Base-by-base conservation (phyloP, 179 eudicot species). In the Camellia oleifera region DNA sequence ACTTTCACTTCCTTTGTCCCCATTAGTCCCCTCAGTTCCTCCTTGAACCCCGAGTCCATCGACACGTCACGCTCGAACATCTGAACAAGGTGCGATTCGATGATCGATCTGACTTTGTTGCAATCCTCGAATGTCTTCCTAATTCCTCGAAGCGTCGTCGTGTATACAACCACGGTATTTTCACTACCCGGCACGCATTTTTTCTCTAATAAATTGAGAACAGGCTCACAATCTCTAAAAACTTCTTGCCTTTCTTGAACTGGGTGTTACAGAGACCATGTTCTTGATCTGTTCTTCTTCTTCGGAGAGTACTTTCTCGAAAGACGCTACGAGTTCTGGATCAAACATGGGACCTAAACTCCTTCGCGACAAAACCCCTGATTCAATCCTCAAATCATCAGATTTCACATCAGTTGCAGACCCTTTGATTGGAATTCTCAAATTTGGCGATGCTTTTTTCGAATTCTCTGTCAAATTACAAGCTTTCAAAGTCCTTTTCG, bases 91-190 rank as follows among this genome's bases (percentile, higher is more conserved):
- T 92, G 86, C 0, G 97, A 92, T 45, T 88, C 97, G 2, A 95
- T 53, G 26, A 84, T 83, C 0, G 92, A 85, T 48, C 98, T 77
- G 0, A 84, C 98, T 0, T 14, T 80, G 75, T 93, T 92, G 79
- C 98, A 95, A 11, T 91, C 97, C 93, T 95, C 98, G 17, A 93
- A 95, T 0, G 98, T 95, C 87, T 93, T 95, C 82, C 98, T 84
- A 26, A 95, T 93, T 0, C 98, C 98, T 80, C 98, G 82, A 87
- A 95, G 76, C 4, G 97, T 93, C 0, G 98, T 95, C 0, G 97
- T 93, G 89, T 93, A 95, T 0, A 92, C 81, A 3, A 95, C 88
- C 0, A 91, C 93, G 0, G 82, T 79, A 46, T 93, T 77, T 78
- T 93, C 90, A 17, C 97, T 94, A 0, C 92, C 94, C 0, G 92